These are phyloP conservation scores for Phycomyces nitens DNA, from an alignment of 192 early-diverging fungal genomes.

Conservation along the genomic window DNA sequence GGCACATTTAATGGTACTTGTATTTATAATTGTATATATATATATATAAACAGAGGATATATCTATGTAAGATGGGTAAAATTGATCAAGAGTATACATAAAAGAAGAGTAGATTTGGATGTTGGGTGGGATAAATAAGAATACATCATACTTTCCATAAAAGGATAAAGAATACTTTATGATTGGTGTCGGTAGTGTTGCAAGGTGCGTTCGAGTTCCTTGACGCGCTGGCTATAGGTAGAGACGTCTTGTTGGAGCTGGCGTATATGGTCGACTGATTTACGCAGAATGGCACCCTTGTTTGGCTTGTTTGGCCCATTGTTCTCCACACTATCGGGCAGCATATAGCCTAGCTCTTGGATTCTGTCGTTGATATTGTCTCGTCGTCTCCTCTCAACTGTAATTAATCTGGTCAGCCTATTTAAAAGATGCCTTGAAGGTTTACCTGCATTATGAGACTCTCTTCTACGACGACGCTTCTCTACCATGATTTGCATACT, in stretches of 20 bases:
- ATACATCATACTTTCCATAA: neutral
- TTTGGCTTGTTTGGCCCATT: slow-evolving; percentile 80
- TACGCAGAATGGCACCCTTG: slow-evolving; percentile 92
- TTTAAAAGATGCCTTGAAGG: neutral
- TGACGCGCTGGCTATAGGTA: slow-evolving; percentile 23
- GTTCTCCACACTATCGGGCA: slow-evolving; percentile 74
- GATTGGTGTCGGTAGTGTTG: slow-evolving; percentile 22
- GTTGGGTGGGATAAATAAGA: neutral
- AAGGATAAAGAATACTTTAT: neutral
- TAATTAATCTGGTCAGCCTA: neutral
- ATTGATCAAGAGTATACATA: too few relatives aligned
- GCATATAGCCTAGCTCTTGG: slow-evolving; percentile 79
- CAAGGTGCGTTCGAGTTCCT: slow-evolving; percentile 30
- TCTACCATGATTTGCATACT: slow-evolving; percentile 55
- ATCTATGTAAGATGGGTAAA: too few relatives aligned
- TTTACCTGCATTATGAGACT: slow-evolving; percentile 88
- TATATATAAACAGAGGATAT: too few relatives aligned
- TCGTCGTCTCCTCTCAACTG: slow-evolving; percentile 88
- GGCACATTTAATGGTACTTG: neutral
- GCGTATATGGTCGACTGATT: slow-evolving; percentile 89
- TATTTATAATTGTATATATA: too few relatives aligned
- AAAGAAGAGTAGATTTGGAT: too few relatives aligned
- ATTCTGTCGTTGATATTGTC: slow-evolving; percentile 99
- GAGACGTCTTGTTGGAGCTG: slow-evolving; percentile 32
- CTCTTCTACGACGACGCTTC: slow-evolving; percentile 87